Evolutionary conservation across 2,329 filamentous ascomycete species (phyloP).

Genomic region (Pseudocercospora fuligena): DNA sequence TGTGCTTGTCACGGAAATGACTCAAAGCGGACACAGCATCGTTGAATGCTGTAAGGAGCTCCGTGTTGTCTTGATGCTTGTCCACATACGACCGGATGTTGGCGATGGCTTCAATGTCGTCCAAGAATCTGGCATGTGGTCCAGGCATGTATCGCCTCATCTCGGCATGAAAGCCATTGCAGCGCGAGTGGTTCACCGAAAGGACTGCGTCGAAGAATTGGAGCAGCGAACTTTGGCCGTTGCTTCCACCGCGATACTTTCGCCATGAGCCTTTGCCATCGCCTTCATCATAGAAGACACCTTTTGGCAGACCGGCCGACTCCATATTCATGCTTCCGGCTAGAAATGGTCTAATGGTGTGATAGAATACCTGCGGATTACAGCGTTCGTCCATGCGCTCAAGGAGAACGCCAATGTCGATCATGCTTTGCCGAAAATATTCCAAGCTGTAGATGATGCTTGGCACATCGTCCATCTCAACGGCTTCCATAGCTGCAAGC

Average conservation of each 20-base stretch:
- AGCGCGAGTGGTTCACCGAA: constrained; percentile 51
- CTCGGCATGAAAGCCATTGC: constrained; percentile 41
- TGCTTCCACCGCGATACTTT: constrained; percentile 59
- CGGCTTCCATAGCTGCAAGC: constrained; percentile 54
- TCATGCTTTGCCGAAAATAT: constrained; percentile 48
- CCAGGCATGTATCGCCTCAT: constrained; percentile 62
- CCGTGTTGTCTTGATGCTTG: constrained; percentile 38
- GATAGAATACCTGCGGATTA: constrained; percentile 56
- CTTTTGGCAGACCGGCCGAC: constrained; percentile 54
- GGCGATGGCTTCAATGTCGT: constrained; percentile 50
- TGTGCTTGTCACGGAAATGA: constrained; percentile 57
- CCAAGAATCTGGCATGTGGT: constrained; percentile 56
- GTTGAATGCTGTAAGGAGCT: constrained; percentile 52
- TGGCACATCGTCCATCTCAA: constrained; percentile 43
- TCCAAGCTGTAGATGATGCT: constrained; percentile 47
- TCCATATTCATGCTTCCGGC: constrained; percentile 61
- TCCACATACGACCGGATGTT: constrained; percentile 54
- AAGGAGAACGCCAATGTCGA: constrained; percentile 49
- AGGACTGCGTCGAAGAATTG: constrained; percentile 61
- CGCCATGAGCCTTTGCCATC: constrained; percentile 55
- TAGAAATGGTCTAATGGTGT: constrained; percentile 57
- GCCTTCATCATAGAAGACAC: constrained; percentile 59
- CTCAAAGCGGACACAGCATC: constrained; percentile 52
- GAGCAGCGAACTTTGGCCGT: constrained; percentile 60
- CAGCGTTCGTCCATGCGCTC: constrained; percentile 59